These are phyloP conservation scores for Adansonia madagascariensis DNA, from an alignment of 441 rosid genomes.

Conservation along the genomic window DNA sequence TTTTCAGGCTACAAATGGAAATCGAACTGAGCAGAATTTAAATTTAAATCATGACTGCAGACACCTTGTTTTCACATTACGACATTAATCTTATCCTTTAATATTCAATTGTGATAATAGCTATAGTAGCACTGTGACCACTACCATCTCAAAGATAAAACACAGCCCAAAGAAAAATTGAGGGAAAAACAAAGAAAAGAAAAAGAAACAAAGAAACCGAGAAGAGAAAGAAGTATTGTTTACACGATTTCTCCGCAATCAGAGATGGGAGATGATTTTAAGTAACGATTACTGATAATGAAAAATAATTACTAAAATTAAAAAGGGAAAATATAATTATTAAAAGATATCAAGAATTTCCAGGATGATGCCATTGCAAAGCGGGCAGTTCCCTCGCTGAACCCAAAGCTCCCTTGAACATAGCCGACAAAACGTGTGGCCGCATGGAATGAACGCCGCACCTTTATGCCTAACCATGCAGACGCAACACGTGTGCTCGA, in stretches of 20 bases:
- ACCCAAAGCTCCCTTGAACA: constrained; percentile 91
- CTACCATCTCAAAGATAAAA: background rate
- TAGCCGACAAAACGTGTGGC: constrained; percentile 86
- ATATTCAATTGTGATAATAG: too few species aligned
- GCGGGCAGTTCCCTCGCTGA: constrained; percentile 86
- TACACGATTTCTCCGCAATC: constrained; percentile 27
- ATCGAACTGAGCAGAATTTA: background rate
- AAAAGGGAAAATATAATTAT: background rate
- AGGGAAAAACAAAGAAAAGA: background rate
- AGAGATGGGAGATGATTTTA: constrained; percentile 19
- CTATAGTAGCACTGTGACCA: too few species aligned
- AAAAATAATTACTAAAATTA: background rate
- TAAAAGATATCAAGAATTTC: constrained; percentile 85
- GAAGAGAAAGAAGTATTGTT: constrained; percentile 3
- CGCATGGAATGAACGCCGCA: constrained; percentile 91
- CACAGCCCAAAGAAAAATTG: background rate
- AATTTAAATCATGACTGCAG: background rate
- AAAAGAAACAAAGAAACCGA: background rate
- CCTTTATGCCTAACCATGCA: constrained; percentile 97
- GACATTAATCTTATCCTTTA: too few species aligned
- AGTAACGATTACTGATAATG: background rate
- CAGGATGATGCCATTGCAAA: constrained; percentile 71
- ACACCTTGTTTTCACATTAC: too few species aligned
- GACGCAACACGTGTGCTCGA: constrained; percentile 78
- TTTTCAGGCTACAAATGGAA: background rate